These are phyloP conservation scores for Suillus plorans DNA, from an alignment of 768 basidiomycete genomes.

Conservation along the genomic window DNA sequence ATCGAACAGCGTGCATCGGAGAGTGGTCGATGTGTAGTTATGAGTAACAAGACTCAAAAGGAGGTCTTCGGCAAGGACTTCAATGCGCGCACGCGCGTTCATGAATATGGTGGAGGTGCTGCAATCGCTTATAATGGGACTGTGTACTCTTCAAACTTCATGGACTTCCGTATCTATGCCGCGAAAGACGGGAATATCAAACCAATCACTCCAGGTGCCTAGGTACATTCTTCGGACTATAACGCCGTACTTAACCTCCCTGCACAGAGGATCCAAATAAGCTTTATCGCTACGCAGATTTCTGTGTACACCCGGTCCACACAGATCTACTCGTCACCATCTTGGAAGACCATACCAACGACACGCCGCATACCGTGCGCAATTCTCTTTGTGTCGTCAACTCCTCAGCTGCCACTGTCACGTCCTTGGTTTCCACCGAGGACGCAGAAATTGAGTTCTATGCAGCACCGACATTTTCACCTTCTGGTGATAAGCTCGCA, in stretches of 20 bases:
- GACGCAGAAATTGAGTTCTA: slow-evolving; percentile 55
- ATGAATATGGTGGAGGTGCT: slow-evolving; percentile 72
- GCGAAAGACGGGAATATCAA: slow-evolving; percentile 23
- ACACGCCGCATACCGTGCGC: slow-evolving; percentile 33
- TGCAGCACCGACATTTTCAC: slow-evolving; percentile 51
- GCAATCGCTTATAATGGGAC: slow-evolving; percentile 50
- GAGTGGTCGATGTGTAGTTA: slow-evolving; percentile 54
- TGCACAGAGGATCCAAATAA: slow-evolving; percentile 11
- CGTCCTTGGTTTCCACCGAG: slow-evolving; percentile 46
- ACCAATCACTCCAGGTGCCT: slow-evolving; percentile 60
- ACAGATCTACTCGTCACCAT: slow-evolving; percentile 54
- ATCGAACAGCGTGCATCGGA: slow-evolving; percentile 61
- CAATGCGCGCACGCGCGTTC: slow-evolving; percentile 57
- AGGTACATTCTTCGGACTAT: no score
- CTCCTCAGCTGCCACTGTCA: slow-evolving; percentile 37
- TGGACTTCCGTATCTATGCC: slow-evolving; percentile 54
- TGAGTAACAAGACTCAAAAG: slow-evolving; percentile 43
- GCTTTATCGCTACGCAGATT: slow-evolving; percentile 45
- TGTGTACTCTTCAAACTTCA: slow-evolving; percentile 59
- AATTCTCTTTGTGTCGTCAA: slow-evolving; percentile 60
- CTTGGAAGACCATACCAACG: slow-evolving; percentile 64
- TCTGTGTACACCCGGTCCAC: slow-evolving; percentile 53
- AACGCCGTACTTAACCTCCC: neutral
- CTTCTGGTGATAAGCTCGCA: slow-evolving; percentile 50
- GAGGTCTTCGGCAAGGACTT: slow-evolving; percentile 57